A percentile compares a stretch with the other conserved stretches of the same genome.
Conservation (phyloP, 1,284 basidiomycete genomes). For the Naganishia sp. region DNA sequence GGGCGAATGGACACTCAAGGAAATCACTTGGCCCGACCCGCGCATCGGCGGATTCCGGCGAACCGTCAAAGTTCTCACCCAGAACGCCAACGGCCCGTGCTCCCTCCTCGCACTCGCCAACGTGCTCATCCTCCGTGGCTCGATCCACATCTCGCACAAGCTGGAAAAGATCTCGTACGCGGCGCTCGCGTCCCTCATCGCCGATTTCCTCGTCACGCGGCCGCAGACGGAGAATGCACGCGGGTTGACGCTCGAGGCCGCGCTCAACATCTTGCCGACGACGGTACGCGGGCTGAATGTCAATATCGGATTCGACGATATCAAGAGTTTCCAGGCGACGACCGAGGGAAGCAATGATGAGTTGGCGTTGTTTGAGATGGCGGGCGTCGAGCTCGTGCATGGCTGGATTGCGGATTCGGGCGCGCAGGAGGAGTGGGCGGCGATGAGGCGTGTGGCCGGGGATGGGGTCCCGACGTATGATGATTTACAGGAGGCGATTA, state of each 20-base stretch:
- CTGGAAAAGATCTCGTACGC: constrained; percentile 73
- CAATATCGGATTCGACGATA: constrained; percentile 74
- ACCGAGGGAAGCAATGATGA: constrained; percentile 61
- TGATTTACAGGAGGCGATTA: constrained; percentile 33
- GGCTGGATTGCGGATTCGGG: constrained; percentile 87
- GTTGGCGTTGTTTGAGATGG: constrained; percentile 79
- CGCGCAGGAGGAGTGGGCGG: constrained; percentile 59
- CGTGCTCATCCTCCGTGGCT: constrained; percentile 74
- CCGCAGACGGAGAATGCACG: constrained; percentile 57
- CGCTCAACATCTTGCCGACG: constrained; percentile 75
- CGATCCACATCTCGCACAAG: constrained; percentile 68
- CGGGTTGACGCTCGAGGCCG: constrained; percentile 44
- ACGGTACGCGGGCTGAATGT: constrained; percentile 71
- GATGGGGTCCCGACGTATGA: constrained; percentile 32
- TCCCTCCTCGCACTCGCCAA: constrained; percentile 79
- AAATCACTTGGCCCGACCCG: constrained; percentile 57
- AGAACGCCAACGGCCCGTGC: constrained; percentile 68
- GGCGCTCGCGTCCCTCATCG: constrained; percentile 75
- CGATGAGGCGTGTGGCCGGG: constrained; percentile 21
- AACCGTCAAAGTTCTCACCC: constrained; percentile 62
- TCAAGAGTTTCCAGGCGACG: constrained; percentile 68
- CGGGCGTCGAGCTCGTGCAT: constrained; percentile 76
- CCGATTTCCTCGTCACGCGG: constrained; percentile 71
- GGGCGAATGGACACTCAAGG: constrained; percentile 78
- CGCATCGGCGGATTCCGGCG: constrained; percentile 38